Evolutionary conservation across 2,329 filamentous ascomycete species (phyloP), one percentile per base, ranked within the genome.

Genomic region (Calonectria honghensis): DNA sequence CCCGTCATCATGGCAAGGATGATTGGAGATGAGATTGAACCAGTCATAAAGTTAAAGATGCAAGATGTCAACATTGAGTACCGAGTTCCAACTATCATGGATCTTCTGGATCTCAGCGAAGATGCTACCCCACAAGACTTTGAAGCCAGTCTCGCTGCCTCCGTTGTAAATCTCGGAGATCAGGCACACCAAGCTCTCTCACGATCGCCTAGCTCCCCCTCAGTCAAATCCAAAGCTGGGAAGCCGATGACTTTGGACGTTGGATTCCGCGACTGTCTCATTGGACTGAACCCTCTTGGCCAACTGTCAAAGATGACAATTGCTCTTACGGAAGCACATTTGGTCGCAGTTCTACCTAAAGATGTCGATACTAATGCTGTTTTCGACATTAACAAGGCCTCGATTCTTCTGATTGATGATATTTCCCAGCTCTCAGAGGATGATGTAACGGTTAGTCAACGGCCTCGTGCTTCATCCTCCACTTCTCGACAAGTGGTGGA

Each of bases 11-110:
- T 98, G 93, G 91, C 94, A 73, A 91, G 97, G 65, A 94, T 98
- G 86, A 94, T 99, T 77, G 95, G 95, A 0, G 96, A 98, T 82
- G 96, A 98, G 82, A 95, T 97, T 86, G 96, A 98, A 77, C 96
- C 97, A 0, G 93, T 95, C 9, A 88, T 98, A 78, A 98, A 97
- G 83, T 84, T 98, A 73, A 97, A 98, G 82, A 86, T 98, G 52
- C 94, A 94, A 84, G 96, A 98, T 75, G 79, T 98, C 6, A 93
- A 92, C 73, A 85, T 95, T n/a, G 97, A 99, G 82, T 99, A 99
- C 83, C 93, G 94, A 20, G 94, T 98, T 5, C 91, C 95, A 0
- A 95, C 94, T 0, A 84, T 98, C 0, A 93, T 98, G 88, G 95
- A 95, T 68, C 84, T 98, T 6, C 89, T 98, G 9, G 93, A 92